Evolutionary conservation across 192 early-diverging fungal species (phyloP), one percentile per base, ranked within the genome.

Genomic region (Coemansia sp.): DNA sequence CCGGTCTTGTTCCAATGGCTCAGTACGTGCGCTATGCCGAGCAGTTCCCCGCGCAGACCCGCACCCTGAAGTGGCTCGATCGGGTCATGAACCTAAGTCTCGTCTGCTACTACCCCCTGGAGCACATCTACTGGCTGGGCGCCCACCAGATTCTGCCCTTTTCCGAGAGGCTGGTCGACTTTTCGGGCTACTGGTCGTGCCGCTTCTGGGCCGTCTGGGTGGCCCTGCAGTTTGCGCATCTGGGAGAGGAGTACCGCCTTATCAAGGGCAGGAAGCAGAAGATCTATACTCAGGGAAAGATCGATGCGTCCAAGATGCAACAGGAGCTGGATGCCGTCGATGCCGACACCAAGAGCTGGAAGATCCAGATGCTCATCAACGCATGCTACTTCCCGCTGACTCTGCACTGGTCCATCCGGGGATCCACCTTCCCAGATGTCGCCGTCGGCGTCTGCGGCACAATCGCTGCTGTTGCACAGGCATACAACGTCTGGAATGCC

Each of bases 181-280:
- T 79, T 32, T 84, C 95, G 53, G 89, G 89, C 22, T 89, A 94
- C 61, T 98, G 96, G 96, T 89, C 86, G 54, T 98, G 96, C 68
- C 84, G 96, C 28, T 95, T 95, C 87, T 98, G 96, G 96, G 96
- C 94, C 0, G 83, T 81, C 22, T 96, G 95, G 83, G 93, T 95
- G 0, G 82, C 90, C 11, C 72, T 98, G 61, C 91, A 98, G 78
- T 96, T 94, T 79, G 84, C 78, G 16, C 91, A 89, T 61, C 83
- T 96, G 47, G 85, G 72, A 24, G 85, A 88, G 55, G 86, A 93
- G 60, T 84, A 85, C 58, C 78, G 85, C 13, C 58, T 84, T 32
- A 70, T 88, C 35, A 84, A 83, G 68, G 32, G 30, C 27, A 82
- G 77, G 28, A 81, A 84, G 34, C 67, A 61, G 9, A 51, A 63